phyloP scores from a whole-genome alignment of 148 eudicot genomes.

The Hydrangea macrophylla region DNA sequence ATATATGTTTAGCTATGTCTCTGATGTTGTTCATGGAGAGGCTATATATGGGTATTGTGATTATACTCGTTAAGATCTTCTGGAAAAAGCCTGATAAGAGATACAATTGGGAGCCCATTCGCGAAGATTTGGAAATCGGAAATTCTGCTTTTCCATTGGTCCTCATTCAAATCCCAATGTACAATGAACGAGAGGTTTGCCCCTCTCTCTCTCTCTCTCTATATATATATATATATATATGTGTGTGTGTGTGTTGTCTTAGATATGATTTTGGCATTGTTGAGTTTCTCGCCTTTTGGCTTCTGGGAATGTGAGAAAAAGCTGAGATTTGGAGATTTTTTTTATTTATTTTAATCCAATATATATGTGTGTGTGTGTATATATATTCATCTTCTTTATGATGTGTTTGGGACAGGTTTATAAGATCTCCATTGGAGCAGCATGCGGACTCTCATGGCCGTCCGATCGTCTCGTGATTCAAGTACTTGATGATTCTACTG shows the following conservation, averaged over 20 bases:
- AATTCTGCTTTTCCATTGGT: slow-evolving; percentile 50
- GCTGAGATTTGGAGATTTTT: slow-evolving; percentile 9
- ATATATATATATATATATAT: too few species aligned
- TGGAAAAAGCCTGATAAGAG: slow-evolving; percentile 74
- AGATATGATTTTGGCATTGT: background rate
- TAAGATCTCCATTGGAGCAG: slow-evolving; percentile 96
- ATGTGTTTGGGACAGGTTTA: slow-evolving; percentile 58
- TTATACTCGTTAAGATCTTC: slow-evolving; percentile 64
- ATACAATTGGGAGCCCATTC: slow-evolving; percentile 59
- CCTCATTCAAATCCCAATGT: slow-evolving; percentile 81
- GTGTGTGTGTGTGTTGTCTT: background rate
- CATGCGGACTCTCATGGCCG: slow-evolving; percentile 92
- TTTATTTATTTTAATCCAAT: too few species aligned
- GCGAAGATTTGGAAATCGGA: slow-evolving; percentile 56
- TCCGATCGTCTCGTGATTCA: slow-evolving; percentile 77
- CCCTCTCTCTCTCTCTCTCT: background rate
- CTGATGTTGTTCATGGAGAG: slow-evolving; percentile 79
- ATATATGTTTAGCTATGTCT: slow-evolving; percentile 54
- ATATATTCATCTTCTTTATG: too few species aligned
- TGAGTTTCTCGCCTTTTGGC: slow-evolving; percentile 8
- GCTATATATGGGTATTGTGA: slow-evolving; percentile 83
- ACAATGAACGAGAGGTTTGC: slow-evolving; percentile 73
- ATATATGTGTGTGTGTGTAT: too few species aligned
- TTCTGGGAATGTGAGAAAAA: slow-evolving; percentile 7
- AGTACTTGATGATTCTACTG: slow-evolving; percentile 93